A percentile compares a stretch with the other conserved stretches of the same genome.
phyloP scores from a whole-genome alignment of 2,329 filamentous ascomycete genomes.

The Aurifilum marmelostoma region DNA sequence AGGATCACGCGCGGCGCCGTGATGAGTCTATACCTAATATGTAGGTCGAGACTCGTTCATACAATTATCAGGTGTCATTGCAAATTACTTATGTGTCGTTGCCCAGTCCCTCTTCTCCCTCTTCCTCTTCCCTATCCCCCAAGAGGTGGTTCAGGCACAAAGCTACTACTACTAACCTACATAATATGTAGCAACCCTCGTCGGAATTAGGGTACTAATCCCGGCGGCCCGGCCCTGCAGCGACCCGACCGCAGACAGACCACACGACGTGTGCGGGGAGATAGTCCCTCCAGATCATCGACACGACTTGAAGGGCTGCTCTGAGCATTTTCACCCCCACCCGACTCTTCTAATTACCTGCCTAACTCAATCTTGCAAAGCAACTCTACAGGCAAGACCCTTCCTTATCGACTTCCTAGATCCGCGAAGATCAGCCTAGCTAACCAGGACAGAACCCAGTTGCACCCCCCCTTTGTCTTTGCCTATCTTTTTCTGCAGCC shows the following conservation, averaged over 20 bases:
- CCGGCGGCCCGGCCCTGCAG: slow-evolving; percentile 8
- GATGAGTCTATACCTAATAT: neutral
- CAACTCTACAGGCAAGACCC: slow-evolving; percentile 8
- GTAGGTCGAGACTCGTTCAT: neutral
- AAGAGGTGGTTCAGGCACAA: neutral
- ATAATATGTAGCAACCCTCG: neutral
- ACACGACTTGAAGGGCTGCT: slow-evolving; percentile 3
- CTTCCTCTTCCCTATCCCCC: neutral
- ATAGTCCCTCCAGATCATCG: slow-evolving; percentile 10
- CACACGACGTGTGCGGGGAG: slow-evolving; percentile 25
- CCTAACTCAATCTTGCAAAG: slow-evolving; percentile 13
- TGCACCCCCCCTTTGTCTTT: neutral
- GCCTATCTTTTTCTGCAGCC: neutral
- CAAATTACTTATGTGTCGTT: neutral
- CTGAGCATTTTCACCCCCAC: neutral
- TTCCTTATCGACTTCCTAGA: slow-evolving; percentile 10
- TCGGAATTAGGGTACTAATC: slow-evolving; percentile 23
- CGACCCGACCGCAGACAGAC: slow-evolving; percentile 3
- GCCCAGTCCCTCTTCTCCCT: neutral
- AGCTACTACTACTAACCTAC: neutral
- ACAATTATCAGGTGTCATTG: neutral
- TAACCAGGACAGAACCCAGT: neutral
- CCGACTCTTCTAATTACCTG: slow-evolving; percentile 8
- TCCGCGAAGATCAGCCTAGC: slow-evolving; percentile 19
- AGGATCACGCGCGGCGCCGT: slow-evolving; percentile 8